Conservation (phyloP, 2,329 filamentous ascomycete genomes). For the Cordyceps cateniannulata region DNA sequence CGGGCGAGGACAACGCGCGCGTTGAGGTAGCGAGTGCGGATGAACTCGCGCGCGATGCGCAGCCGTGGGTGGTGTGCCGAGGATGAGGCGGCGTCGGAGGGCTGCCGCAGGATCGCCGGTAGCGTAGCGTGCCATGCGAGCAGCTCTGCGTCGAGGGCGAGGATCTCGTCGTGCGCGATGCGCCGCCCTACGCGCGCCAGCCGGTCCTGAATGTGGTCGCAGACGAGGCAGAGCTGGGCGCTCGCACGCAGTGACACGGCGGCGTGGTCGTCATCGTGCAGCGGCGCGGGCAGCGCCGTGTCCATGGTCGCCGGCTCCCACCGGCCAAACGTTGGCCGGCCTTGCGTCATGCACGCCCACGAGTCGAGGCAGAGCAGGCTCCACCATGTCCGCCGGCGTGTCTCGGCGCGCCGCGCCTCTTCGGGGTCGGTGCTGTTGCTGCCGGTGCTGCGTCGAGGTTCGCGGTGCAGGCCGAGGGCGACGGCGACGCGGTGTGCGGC, state of each 20-base stretch:
- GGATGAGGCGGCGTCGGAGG: conserved; percentile 16
- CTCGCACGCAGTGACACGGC: conserved; percentile 22
- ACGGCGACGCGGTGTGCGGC: conserved; percentile 69
- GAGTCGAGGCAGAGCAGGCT: conserved; percentile 67
- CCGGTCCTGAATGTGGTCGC: conserved; percentile 24
- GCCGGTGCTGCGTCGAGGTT: conserved; percentile 33
- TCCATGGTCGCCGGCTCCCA: conserved; percentile 27
- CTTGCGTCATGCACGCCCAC: conserved; percentile 66
- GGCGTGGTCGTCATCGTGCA: conserved; percentile 20
- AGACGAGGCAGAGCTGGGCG: conserved; percentile 24
- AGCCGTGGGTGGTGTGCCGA: conserved; percentile 20
- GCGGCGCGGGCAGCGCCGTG: conserved; percentile 19
- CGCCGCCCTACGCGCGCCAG: conserved; percentile 22
- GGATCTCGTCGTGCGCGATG: conserved; percentile 20
- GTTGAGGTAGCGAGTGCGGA: conserved; percentile 25
- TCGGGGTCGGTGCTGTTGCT: too few relatives aligned
- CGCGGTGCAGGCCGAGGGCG: conserved; percentile 64
- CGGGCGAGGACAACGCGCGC: conserved; percentile 22
- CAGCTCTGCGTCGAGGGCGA: conserved; percentile 23
- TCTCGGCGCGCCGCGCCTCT: conserved; percentile 39
- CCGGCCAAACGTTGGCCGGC: conserved; percentile 44
- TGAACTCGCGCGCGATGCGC: conserved; percentile 22
- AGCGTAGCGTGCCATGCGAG: conserved; percentile 21
- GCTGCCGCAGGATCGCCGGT: conserved; percentile 17
- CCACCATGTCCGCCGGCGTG: conserved; percentile 67